Base-by-base conservation (phyloP, 371 early-diverging fungal species). In the Rhizopus sp. region DNA sequence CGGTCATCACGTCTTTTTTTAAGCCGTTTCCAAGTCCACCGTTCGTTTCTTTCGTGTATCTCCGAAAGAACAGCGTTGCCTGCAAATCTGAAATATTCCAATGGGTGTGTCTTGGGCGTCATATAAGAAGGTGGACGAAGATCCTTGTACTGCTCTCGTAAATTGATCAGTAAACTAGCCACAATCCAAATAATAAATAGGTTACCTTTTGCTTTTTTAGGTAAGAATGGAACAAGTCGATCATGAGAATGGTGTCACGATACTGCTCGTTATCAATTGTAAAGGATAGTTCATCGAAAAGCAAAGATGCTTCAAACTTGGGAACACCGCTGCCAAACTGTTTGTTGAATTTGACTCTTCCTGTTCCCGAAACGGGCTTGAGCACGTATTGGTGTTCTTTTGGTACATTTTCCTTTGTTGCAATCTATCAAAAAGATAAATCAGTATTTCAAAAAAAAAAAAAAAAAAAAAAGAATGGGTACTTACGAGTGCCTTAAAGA, bases 251-350 rank as follows among this genome's bases (percentile, higher is more conserved):
- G 0, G 89, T 77, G 53, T 92, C 93, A 4, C 82, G 69, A 63
- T 95, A 97, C 68, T 99, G 98, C 45, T 90, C 86, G 54, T 96
- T 89, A 53, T 95, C 93, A 1, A 98, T 67, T 9, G 88, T 85
- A 63, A 99, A 93, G 0, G 90, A 92, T 31, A 99, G 80, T 54
- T 96, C 95, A 65, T 96, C 94, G 77, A 98, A 97, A 59, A 88
- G 64, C 41, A 93, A 75, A 30, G 83, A 79, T 4, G 86, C 86
- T 42, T 81, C 85, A 3, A 81, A 78, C 61, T 90, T 92, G 3
- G 92, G 82, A 2, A 78, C 75, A 13, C 79, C 80, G n/a, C 73
- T 70, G 17, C 84, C 80, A 44, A 84, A 86, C 7, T 81, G 69
- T 59, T 91, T 92, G 69, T 84, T 86, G 57, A 92, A 64, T 17